Evolutionary conservation across 192 early-diverging fungal species (phyloP).

Genomic region (Coemansia sp.): DNA sequence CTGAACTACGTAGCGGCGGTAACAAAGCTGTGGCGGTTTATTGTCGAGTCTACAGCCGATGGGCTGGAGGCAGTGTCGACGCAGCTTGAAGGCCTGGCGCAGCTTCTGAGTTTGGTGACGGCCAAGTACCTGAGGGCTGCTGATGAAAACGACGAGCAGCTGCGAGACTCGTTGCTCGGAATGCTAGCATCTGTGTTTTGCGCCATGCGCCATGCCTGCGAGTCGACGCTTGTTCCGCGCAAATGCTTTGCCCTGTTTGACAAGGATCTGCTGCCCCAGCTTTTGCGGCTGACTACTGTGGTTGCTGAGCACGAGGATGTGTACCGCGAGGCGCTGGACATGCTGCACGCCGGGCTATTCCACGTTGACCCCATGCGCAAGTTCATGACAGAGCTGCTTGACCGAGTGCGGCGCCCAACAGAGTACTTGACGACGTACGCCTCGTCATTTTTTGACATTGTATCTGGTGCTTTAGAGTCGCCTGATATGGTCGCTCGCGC

Average conservation of each 20-base stretch:
- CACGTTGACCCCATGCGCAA: conserved; percentile 30
- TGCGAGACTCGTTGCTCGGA: conserved; percentile 9
- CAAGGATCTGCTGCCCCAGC: conserved; percentile 20
- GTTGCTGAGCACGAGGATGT: background rate
- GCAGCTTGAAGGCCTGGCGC: conserved; percentile 33
- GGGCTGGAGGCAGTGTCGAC: conserved; percentile 30
- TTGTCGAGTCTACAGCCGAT: conserved; percentile 19
- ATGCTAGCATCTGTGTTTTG: conserved; percentile 10
- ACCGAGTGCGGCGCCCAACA: background rate
- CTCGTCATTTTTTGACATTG: conserved; percentile 11
- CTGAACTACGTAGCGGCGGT: conserved; percentile 14
- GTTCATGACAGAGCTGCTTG: conserved; percentile 12
- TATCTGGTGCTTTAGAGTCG: conserved; percentile 8
- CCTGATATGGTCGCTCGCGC: conserved; percentile 6
- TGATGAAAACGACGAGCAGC: background rate
- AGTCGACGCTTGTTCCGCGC: conserved; percentile 35
- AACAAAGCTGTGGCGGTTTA: conserved; percentile 29
- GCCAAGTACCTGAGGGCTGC: conserved; percentile 7
- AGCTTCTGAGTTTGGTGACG: conserved; percentile 10
- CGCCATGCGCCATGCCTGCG: conserved; percentile 37
- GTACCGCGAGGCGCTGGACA: conserved; percentile 18
- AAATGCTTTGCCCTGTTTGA: conserved; percentile 34
- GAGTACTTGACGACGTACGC: conserved; percentile 23
- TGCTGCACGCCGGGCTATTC: conserved; percentile 40
- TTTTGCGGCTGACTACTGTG: conserved; percentile 15